These are phyloP conservation scores for Phialemonium atrogriseum DNA, from an alignment of 2,329 filamentous ascomycete species.

Conservation along the genomic window DNA sequence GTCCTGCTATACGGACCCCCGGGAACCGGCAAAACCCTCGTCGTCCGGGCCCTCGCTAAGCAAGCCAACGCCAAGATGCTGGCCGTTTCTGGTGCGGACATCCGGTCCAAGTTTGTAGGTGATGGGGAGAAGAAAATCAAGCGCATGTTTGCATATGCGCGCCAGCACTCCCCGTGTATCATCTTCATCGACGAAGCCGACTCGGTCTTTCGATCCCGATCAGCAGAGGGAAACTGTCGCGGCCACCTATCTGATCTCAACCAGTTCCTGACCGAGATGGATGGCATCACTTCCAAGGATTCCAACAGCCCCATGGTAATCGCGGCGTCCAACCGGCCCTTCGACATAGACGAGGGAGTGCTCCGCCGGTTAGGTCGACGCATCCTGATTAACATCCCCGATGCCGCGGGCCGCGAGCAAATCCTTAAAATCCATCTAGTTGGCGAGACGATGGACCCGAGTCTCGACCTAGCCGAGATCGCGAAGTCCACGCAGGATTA, in stretches of 20 bases:
- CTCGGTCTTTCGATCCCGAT: constrained; percentile 65
- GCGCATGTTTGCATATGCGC: constrained; percentile 61
- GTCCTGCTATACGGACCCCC: constrained; percentile 67
- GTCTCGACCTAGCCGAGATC: no score
- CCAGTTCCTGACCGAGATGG: constrained; percentile 65
- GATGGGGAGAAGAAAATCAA: constrained; percentile 70
- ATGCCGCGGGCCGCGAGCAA: no score
- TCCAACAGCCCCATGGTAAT: no score
- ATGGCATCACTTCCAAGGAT: no score
- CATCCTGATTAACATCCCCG: no score
- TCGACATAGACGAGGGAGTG: no score
- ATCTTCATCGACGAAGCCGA: constrained; percentile 76
- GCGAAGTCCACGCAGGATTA: no score
- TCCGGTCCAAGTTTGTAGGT: constrained; percentile 69
- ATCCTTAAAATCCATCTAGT: no score
- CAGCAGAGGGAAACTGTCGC: constrained; percentile 62
- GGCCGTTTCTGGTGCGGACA: constrained; percentile 73
- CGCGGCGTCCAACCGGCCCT: no score
- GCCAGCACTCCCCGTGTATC: constrained; percentile 62
- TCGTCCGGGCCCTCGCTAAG: constrained; percentile 66
- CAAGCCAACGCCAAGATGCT: constrained; percentile 74
- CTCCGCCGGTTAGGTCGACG: no score
- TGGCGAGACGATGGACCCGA: no score
- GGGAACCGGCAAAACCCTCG: constrained; percentile 69
- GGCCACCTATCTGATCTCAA: constrained; percentile 71